A percentile compares a stretch with the other conserved stretches of the same genome.
Conservation (phyloP, 257 asterid species). For the Haberlea rhodopensis region DNA sequence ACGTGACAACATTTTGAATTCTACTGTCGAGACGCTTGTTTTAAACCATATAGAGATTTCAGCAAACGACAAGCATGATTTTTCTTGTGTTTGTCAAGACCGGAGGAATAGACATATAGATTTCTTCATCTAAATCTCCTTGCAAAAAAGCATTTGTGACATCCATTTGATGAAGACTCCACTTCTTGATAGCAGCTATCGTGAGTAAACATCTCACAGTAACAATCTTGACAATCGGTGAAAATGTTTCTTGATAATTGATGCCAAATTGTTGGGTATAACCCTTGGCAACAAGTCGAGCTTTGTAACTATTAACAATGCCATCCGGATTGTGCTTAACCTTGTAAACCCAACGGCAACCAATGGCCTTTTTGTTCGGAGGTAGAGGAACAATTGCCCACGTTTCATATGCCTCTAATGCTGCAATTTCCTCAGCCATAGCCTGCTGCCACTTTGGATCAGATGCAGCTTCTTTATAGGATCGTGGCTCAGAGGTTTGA, state of each 20-base stretch:
- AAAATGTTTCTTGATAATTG: background rate
- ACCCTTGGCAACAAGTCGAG: background rate
- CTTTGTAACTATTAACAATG: no score
- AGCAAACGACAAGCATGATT: background rate
- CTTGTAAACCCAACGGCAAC: no score
- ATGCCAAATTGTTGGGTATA: background rate
- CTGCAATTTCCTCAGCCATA: no score
- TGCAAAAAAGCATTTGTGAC: conserved; percentile 10
- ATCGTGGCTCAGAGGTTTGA: no score
- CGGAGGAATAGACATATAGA: no score
- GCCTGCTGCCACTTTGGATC: no score
- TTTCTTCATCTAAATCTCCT: background rate
- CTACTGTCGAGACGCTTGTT: conserved; percentile 18
- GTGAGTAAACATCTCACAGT: background rate
- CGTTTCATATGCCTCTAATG: no score
- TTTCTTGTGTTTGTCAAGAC: background rate
- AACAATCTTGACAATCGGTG: background rate
- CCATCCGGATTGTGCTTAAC: no score
- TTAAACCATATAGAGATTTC: conserved; percentile 9
- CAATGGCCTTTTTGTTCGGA: no score
- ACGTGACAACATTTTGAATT: no score
- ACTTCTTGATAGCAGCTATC: background rate
- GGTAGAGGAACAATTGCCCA: no score
- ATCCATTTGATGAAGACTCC: background rate
- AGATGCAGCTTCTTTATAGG: no score